Conservation (phyloP, 306 rosid species). For the Cyclanthera cordifolia region DNA sequence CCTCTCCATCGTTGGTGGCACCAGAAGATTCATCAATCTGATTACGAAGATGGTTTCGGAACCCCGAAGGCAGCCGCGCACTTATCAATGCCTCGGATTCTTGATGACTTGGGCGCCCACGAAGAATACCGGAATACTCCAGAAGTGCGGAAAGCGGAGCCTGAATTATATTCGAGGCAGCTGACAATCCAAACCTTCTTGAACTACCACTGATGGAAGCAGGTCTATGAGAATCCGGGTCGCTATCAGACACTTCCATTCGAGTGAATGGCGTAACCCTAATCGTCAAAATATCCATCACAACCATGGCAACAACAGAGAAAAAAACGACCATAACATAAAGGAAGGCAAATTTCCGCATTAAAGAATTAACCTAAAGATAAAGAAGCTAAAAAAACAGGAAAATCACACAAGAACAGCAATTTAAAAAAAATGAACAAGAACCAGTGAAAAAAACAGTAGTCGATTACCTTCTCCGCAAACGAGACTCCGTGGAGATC, state of each 20-base stretch:
- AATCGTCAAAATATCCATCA: constrained; percentile 18
- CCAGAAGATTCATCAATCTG: constrained; percentile 27
- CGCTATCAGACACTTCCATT: constrained; percentile 54
- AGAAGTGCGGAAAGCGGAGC: constrained; percentile 64
- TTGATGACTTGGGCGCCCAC: constrained; percentile 40
- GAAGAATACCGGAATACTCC: constrained; percentile 69
- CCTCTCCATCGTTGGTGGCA: constrained; percentile 50
- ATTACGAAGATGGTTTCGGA: constrained; percentile 23
- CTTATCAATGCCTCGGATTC: constrained; percentile 28
- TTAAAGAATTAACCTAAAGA: constrained; percentile 10
- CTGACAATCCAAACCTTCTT: constrained; percentile 40
- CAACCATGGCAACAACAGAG: constrained; percentile 1
- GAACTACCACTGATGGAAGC: constrained; percentile 28
- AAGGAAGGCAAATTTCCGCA: constrained; percentile 1
- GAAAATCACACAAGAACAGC: not conserved
- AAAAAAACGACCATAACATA: not conserved
- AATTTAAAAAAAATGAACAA: not conserved
- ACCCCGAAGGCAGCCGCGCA: constrained; percentile 23
- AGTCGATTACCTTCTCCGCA: constrained; percentile 25
- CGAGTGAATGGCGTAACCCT: constrained; percentile 47
- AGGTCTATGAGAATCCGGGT: constrained; percentile 39
- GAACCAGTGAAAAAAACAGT: not conserved
- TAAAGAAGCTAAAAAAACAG: not conserved
- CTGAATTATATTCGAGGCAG: constrained; percentile 56
- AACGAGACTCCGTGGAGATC: constrained; percentile 29